Evolutionary conservation across 257 asterid genomes (phyloP).

Genomic region (Przewalskia tangutica): DNA sequence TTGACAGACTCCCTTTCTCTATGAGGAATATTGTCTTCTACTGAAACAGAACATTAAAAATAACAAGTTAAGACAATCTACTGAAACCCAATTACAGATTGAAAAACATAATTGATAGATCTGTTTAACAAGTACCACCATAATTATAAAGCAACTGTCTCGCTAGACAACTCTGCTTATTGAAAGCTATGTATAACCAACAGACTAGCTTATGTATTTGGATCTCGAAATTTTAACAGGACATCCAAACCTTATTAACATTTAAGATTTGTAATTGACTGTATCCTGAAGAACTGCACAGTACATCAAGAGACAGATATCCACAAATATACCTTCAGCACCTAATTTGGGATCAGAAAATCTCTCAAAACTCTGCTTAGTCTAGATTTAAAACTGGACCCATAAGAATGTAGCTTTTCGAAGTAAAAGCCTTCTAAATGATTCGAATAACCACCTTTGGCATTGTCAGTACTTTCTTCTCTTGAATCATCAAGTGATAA

Average conservation of each 20-base stretch:
- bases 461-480: slow-evolving; percentile 31
- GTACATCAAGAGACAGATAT: neutral
- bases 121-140: neutral
- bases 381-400: slow-evolving; percentile 27
- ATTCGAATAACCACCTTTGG: slow-evolving; percentile 28
- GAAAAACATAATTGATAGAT: neutral
- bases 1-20: slow-evolving; percentile 10
- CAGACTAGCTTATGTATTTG: neutral
- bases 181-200: neutral
- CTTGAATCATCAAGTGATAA: slow-evolving; percentile 44
- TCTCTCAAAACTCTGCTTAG: slow-evolving; percentile 24
- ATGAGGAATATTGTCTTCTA: slow-evolving; percentile 24
- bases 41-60: slow-evolving; percentile 24
- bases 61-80: neutral
- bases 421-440: slow-evolving; percentile 23
- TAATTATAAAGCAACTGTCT: neutral
- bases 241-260: neutral
- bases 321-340: slow-evolving; percentile 27
- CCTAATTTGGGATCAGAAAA: slow-evolving; percentile 30
- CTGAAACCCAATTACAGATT: neutral
- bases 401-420: slow-evolving; percentile 22
- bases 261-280: slow-evolving; percentile 1
- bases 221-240: neutral
- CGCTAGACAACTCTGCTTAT: neutral
- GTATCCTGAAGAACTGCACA: neutral